These are phyloP conservation scores for Chlamydomonas reinhardtii DNA, from an alignment of 163 green algal genomes.

Conservation along the genomic window DNA sequence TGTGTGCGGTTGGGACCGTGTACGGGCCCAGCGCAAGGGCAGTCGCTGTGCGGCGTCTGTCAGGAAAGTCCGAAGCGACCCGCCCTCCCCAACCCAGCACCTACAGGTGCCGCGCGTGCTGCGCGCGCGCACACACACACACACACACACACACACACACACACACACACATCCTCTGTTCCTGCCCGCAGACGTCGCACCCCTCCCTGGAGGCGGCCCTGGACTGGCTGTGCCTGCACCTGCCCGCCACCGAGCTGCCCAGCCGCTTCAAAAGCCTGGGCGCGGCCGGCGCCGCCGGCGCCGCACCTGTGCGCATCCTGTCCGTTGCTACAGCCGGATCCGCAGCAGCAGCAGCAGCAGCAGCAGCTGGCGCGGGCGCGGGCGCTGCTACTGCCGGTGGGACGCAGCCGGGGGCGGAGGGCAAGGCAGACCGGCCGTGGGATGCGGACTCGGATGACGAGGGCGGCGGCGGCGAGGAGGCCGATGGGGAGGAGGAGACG, in stretches of 20 bases:
- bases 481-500: background rate
- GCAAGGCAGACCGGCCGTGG: background rate
- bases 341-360: constrained; percentile 27
- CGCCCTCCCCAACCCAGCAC: too few species aligned
- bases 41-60: too few species aligned
- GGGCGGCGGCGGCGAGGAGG: constrained; percentile 25
- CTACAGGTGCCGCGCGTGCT: too few species aligned
- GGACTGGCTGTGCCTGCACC: constrained; percentile 87
- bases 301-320: constrained; percentile 26
- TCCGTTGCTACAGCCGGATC: background rate
- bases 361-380: background rate
- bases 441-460: constrained; percentile 17
- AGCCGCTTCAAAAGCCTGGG: constrained; percentile 60
- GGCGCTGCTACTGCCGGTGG: background rate
- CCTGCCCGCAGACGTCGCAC: background rate
- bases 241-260: constrained; percentile 74
- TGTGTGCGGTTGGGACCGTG: too few species aligned
- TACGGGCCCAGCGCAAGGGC: too few species aligned
- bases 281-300: background rate
- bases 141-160: too few species aligned
- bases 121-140: too few species aligned
- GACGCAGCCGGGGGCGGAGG: background rate
- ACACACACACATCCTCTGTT: too few species aligned
- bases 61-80: too few species aligned
- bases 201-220: constrained; percentile 60